phyloP scores from a whole-genome alignment of 768 basidiomycete genomes.

The Erythrobasidium yunnanense region DNA sequence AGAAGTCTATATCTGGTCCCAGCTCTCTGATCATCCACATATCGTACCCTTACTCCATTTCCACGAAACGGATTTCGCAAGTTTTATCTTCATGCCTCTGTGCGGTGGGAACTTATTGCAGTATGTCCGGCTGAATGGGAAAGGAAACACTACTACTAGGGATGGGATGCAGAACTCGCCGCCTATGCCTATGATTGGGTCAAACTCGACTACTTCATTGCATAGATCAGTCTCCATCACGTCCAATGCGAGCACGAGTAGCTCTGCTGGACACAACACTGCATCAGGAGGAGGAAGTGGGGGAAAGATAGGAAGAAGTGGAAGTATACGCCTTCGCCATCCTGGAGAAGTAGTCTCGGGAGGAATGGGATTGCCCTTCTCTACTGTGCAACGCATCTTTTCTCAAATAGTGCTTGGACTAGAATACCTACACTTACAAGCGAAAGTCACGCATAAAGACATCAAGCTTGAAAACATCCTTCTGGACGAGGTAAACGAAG shows the following conservation, averaged over 20 bases:
- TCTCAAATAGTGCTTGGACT: constrained; percentile 72
- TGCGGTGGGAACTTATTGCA: constrained; percentile 79
- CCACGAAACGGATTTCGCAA: constrained; percentile 53
- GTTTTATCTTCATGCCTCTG: constrained; percentile 69
- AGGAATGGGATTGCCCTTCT: constrained; percentile 46
- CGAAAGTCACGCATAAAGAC: constrained; percentile 75
- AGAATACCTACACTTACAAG: constrained; percentile 68
- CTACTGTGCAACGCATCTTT: constrained; percentile 48
- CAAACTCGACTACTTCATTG: too few species aligned
- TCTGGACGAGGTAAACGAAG: constrained; percentile 42
- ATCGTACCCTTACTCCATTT: constrained; percentile 69
- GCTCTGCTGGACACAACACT: too few species aligned
- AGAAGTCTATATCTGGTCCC: constrained; percentile 63
- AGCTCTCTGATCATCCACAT: constrained; percentile 64
- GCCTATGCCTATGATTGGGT: too few species aligned
- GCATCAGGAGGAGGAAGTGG: neutral
- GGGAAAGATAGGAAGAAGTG: neutral
- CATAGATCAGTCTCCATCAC: too few species aligned
- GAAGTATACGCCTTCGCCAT: neutral
- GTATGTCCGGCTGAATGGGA: constrained; percentile 47
- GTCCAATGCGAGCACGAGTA: too few species aligned
- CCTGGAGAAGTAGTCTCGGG: neutral
- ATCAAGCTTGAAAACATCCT: constrained; percentile 95
- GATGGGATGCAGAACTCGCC: too few species aligned
- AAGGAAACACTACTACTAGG: constrained; percentile 53